Conservation (phyloP, 2,329 filamentous ascomycete species). For the Pyrenophora tritici-repentis region DNA sequence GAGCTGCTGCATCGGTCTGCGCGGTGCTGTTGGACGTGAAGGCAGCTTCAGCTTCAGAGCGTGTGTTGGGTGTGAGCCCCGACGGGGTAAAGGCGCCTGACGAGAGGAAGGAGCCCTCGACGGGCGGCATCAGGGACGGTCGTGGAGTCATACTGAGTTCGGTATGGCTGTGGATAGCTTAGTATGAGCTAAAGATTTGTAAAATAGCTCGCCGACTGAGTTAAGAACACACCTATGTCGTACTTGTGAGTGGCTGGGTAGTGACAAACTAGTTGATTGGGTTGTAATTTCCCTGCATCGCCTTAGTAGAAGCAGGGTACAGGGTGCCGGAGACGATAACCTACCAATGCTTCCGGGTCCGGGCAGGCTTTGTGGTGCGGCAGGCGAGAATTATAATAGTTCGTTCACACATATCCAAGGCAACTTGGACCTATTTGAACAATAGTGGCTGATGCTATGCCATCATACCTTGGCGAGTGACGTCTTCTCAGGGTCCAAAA, state of each 20-base stretch:
- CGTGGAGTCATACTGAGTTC: slow-evolving; percentile 23
- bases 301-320: not conserved
- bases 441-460: slow-evolving; percentile 12
- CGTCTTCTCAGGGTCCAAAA: slow-evolving; percentile 21
- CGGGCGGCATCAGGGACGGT: slow-evolving; percentile 26
- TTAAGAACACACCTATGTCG: not conserved
- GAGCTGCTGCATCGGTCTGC: slow-evolving; percentile 46
- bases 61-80: slow-evolving; percentile 43
- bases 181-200: not conserved
- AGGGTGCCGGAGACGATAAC: not conserved
- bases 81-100: slow-evolving; percentile 35
- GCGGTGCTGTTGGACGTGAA: slow-evolving; percentile 35
- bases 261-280: not conserved
- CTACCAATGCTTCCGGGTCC: not conserved
- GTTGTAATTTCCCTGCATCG: slow-evolving; percentile 2
- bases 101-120: slow-evolving; percentile 24
- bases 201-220: not conserved
- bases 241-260: not conserved
- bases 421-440: slow-evolving; percentile 11
- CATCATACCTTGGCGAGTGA: slow-evolving; percentile 21
- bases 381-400: slow-evolving; percentile 3
- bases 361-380: not conserved
- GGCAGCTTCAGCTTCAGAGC: slow-evolving; percentile 43
- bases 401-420: slow-evolving; percentile 1
- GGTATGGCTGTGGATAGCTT: not conserved